Conservation (phyloP, 306 rosid species). For the Vigna reflexopilosa region DNA sequence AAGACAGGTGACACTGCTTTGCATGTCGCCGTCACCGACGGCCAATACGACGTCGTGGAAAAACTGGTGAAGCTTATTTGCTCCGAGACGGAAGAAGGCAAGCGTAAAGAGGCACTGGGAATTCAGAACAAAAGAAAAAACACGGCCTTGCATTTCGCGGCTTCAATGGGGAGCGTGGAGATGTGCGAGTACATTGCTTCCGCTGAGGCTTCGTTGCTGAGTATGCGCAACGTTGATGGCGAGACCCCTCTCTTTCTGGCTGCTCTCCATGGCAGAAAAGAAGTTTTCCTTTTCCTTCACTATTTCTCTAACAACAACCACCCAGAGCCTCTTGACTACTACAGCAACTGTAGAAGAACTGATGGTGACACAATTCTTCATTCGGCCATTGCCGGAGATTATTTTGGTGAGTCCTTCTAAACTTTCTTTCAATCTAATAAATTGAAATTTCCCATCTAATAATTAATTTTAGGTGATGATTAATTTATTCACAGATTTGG, state of each 20-base stretch:
- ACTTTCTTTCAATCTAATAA: no score
- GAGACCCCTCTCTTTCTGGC: conserved; percentile 73
- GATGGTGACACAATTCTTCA: conserved; percentile 66
- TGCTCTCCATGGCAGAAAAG: conserved; percentile 50
- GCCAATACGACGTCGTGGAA: conserved; percentile 35
- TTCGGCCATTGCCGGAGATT: conserved; percentile 49
- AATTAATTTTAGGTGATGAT: neutral
- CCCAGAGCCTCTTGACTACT: neutral
- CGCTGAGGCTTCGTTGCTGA: neutral
- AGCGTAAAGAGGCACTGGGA: neutral
- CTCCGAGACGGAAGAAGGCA: neutral
- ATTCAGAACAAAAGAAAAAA: conserved; percentile 36
- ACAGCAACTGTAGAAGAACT: conserved; percentile 41
- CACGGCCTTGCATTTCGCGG: conserved; percentile 62
- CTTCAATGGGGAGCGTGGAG: conserved; percentile 41
- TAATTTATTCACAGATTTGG: conserved; percentile 55
- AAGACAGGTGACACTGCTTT: conserved; percentile 57
- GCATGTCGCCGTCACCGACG: conserved; percentile 60
- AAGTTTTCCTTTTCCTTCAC: conserved; percentile 56
- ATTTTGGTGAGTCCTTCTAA: conserved; percentile 40
- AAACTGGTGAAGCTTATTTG: neutral
- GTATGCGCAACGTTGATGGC: conserved; percentile 41
- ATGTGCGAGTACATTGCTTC: conserved; percentile 49
- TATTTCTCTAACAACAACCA: neutral
- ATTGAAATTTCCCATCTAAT: no score